A percentile compares a stretch with the other conserved stretches of the same genome.
Evolutionary conservation across 163 green algal genomes (phyloP).

Genomic region (Chlorella variabilis): DNA sequence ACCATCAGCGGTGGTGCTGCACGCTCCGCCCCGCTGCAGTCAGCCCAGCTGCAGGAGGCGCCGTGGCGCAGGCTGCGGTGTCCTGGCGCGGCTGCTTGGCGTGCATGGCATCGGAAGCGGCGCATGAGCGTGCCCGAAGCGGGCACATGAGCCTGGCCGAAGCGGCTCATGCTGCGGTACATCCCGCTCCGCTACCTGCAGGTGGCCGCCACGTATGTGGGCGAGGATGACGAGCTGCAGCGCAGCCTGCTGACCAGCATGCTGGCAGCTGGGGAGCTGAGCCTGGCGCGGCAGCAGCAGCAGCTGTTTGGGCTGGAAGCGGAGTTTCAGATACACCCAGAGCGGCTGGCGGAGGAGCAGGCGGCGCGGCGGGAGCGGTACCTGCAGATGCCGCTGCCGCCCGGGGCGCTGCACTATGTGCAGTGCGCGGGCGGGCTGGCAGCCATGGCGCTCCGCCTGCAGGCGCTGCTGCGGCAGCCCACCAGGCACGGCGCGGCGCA

Average conservation of each 20-base stretch:
- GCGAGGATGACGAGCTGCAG: constrained; percentile 38
- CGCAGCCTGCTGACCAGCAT: constrained; percentile 37
- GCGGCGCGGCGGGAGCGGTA: neutral
- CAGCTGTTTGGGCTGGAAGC: constrained; percentile 33
- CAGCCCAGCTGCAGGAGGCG: no score
- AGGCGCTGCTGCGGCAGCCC: neutral
- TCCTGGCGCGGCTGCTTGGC: no score
- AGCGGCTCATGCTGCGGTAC: neutral
- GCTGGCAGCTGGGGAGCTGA: constrained; percentile 32
- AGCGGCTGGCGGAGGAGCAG: constrained; percentile 19
- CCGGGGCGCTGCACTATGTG: constrained; percentile 36
- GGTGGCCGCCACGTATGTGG: constrained; percentile 43
- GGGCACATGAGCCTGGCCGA: no score
- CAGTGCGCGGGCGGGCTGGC: constrained; percentile 15
- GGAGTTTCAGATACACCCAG: constrained; percentile 25
- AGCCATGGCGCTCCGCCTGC: neutral
- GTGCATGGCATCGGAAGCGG: no score
- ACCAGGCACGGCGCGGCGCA: constrained; percentile 9
- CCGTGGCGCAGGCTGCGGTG: no score
- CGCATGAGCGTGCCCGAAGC: no score
- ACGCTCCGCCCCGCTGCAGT: neutral
- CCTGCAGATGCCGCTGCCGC: constrained; percentile 31
- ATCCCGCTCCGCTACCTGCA: neutral
- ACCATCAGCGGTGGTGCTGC: neutral
- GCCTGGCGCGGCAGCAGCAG: constrained; percentile 22